Base-by-base conservation (phyloP, 139 green algal genomes). In the Tetradesmus lagerheimii region DNA sequence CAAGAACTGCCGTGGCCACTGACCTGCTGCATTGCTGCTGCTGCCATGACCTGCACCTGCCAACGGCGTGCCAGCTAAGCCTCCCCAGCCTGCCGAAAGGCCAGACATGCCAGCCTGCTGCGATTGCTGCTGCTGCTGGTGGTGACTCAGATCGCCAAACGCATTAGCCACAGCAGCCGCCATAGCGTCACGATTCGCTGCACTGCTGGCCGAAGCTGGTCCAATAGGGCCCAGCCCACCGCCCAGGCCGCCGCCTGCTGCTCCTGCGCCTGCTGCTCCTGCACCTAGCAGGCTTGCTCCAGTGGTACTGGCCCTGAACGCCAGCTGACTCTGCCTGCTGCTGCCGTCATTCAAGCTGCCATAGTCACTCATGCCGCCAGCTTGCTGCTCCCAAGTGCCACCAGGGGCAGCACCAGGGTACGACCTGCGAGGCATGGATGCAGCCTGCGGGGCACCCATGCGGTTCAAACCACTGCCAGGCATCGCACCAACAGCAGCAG, bases 21-120 rank as follows among this genome's bases (percentile, higher is more conserved):
- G 88, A 79, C 50, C 89, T 89, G 39, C 45, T 77, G 53, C 75
- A 29, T 16, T 43, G n/a, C n/a, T 45, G n/a, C 75, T 81, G 75
- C 75, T 39, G 75, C 75, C 31, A 80, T 80, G 47, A 90, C 47
- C 57, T 92, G 91, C 66, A 91, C 31, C 29, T 14, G 50, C 27
- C 47, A 29, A 8, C 47, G 31, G 39, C 41, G 45, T 29, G 29
- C 41, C 79, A 18, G 20, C 41, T 23, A 67, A 50, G 31, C 39
- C 78, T 23, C 38, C 25, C 78, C 78, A 35, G 6, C 31, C 53
- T 87, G 82, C 82, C 50, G 45, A 5, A 14, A 75, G 34, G 64
- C 64, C 64, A 75, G 74, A 16, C 37, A 35, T 41, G 34, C 25
- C 34, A 43, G 74, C 16, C 4, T 34, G 18, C 74, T 29, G 35